Evolutionary conservation across 768 basidiomycete species (phyloP), one percentile per base, ranked within the genome.

Genomic region (Pleurotus tuber-regium): DNA sequence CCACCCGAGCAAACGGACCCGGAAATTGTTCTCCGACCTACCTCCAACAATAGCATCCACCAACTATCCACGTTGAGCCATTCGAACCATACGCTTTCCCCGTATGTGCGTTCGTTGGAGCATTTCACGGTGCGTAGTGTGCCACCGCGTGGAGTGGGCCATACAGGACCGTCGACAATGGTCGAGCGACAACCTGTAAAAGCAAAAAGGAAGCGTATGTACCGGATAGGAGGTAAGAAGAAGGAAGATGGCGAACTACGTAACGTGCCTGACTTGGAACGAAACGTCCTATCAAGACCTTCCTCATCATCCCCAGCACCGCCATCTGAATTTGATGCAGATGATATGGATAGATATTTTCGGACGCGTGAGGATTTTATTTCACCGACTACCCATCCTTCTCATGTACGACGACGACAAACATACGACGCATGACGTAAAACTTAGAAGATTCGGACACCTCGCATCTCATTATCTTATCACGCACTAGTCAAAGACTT

Each of bases 111-210:
- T 49, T 85, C 87, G 11, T 76, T 93, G 24, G 86, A 89, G 54
- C 93, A 97, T 66, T 95, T 96, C 65, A 92, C 94, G 1, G 92
- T 97, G 10, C 81, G 94, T 26, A 92, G 90, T 53, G 89, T 87
- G 19, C 93, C 92, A 0, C 89, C 86, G 16, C 73, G 82, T 26
- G 61, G 59, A 8, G 62, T 64, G 53, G 59, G 66, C 39, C 63
- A 68, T 14, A 64, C 60, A 21, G 70, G 75, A 28, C 53, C 68
- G 6, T 63, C 68, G 9, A 59, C 59, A 5, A 57, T 66, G 0
- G 66, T 64, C 14, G 80, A 83, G 50, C 72, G 74, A 23, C 82
- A 73, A 43, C 80, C 83, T 2, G 72, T 83, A 10, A 90, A 87
- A 61, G 93, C 91, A 9, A 80, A 73, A 58, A 71, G 93, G 53